Base-by-base conservation (phyloP, 1,284 basidiomycete species). In the Cryptococcus sp. region DNA sequence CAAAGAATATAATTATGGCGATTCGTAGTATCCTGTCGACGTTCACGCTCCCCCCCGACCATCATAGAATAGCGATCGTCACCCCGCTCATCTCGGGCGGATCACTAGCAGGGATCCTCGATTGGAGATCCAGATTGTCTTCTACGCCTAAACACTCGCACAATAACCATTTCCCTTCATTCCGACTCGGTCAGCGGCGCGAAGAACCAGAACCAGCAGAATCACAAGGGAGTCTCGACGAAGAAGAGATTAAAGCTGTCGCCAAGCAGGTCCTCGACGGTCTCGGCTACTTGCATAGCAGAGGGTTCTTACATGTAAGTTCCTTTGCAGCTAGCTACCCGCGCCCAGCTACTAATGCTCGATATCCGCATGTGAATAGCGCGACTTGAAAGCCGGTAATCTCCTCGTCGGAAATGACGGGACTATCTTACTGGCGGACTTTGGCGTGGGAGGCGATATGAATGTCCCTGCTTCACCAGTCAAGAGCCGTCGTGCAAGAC, bases 371-470 rank as follows among this genome's bases (percentile, higher is more conserved):
- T 19, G 39, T 44, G 2, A 41, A 72, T 54, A 77, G 75, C 58
- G 75, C 46, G 75, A 77, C 55, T 55, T 77, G 34, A 77, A 77
- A 63, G 91, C 94, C 6, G 95, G 94, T 60, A 98, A 98, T 75
- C 82, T 98, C 52, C 87, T 98, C 56, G 82, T 98, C 63, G 91
- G 90, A 0, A 83, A 87, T 5, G 82, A 68, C 54, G 87, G 15
- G 87, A 93, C 40, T 87, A 89, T 77, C 65, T 86, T 96, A 80
- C 87, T 98, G 23, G 93, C 91, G 70, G 94, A 98, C 78, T 96
- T 98, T 78, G 95, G 94, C 26, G 93, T 98, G 45, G 73, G 68
- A 3, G 72, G 74, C 1, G 72, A 72, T 55, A 56, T 73, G 37
- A 74, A 72, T 50, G 52, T 54, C 11, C 51, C 62, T 3, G 47